Conservation (phyloP, 2,329 filamentous ascomycete species). For the Colletotrichum sojae region DNA sequence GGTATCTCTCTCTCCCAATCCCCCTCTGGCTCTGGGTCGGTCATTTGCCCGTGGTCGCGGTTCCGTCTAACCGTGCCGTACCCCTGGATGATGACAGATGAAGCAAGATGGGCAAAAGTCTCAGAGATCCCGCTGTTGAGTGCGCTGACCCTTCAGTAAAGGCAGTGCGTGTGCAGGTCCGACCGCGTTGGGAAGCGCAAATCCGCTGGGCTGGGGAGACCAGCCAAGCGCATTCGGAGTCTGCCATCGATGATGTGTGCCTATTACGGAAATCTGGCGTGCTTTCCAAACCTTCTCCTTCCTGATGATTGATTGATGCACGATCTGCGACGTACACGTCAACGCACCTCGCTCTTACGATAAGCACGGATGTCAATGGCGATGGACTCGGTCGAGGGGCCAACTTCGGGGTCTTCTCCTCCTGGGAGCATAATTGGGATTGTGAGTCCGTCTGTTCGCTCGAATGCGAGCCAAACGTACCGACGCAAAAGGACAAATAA, state of each 20-base stretch:
- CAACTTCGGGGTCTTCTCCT: background rate
- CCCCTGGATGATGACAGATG: background rate
- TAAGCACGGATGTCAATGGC: constrained; percentile 15
- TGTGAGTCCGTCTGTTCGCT: background rate
- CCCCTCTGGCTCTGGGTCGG: background rate
- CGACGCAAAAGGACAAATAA: background rate
- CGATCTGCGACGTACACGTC: constrained; percentile 7
- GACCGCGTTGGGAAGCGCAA: constrained; percentile 9
- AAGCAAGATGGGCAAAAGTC: background rate
- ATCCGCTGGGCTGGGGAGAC: constrained; percentile 4
- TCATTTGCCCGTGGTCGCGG: background rate
- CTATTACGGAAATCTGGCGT: background rate
- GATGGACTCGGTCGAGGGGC: background rate
- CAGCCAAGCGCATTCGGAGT: constrained; percentile 12
- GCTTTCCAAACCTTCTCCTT: background rate
- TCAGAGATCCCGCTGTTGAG: background rate
- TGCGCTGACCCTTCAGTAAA: no score
- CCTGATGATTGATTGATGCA: constrained; percentile 11
- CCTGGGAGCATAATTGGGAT: background rate
- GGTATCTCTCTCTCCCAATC: background rate
- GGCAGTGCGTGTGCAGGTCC: no score
- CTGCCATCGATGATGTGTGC: constrained; percentile 10
- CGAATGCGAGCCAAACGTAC: constrained; percentile 1
- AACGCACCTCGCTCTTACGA: constrained; percentile 4
- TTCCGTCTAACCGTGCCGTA: background rate